Percentiles rank a stretch among this genome's conserved stretches.
These are phyloP conservation scores for Sporisorium graminicola DNA, from an alignment of 1,284 basidiomycete species.

Conservation along the genomic window DNA sequence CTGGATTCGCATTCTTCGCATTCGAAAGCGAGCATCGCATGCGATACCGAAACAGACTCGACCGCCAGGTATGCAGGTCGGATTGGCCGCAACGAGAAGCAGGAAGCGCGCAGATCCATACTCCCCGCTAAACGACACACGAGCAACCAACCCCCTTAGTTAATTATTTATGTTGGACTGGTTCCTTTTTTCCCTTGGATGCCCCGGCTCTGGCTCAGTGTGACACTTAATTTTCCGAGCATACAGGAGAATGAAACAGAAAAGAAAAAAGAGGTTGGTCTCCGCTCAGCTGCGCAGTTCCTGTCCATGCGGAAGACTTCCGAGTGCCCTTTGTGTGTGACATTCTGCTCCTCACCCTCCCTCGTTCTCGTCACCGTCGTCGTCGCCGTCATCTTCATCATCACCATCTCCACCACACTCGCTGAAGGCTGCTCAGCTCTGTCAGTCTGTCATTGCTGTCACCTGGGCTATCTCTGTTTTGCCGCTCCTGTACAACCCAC, in stretches of 20 bases:
- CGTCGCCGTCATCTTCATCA: conserved; percentile 3
- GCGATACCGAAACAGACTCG: neutral
- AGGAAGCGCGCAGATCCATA: conserved; percentile 1
- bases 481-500: neutral
- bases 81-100: neutral
- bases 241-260: neutral
- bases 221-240: neutral
- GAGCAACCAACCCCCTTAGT: too few species aligned
- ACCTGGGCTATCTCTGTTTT: neutral
- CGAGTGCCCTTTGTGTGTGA: conserved; percentile 4
- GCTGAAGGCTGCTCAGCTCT: neutral
- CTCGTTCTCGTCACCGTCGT: neutral
- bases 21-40: neutral
- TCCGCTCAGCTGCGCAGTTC: conserved; percentile 5
- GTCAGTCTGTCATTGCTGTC: neutral
- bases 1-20: too few species aligned
- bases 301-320: conserved; percentile 15
- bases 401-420: conserved; percentile 1
- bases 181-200: neutral
- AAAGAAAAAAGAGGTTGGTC: neutral
- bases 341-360: conserved; percentile 14
- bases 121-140: neutral
- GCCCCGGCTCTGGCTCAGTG: neutral
- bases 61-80: neutral
- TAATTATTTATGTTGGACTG: too few species aligned